Percentiles rank a stretch among this genome's conserved stretches.
phyloP scores from a whole-genome alignment of 2,329 filamentous ascomycete species.

The Coniochaeta prunicola region DNA sequence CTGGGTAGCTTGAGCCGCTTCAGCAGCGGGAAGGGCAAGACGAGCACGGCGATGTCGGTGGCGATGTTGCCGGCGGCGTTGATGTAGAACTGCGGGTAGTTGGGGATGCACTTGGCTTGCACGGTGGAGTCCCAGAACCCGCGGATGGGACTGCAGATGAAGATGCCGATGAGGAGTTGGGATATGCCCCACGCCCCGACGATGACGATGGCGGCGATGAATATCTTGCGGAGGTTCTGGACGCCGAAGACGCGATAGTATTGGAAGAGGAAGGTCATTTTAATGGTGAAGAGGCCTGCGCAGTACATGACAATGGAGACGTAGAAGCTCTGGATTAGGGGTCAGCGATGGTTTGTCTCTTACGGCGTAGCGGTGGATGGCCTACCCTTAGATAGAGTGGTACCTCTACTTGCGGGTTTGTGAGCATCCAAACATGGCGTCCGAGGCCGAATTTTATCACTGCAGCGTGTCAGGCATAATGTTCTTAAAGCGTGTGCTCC shows the following conservation, averaged over 20 bases:
- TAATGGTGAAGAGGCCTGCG: slow-evolving; percentile 21
- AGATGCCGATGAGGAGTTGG: slow-evolving; percentile 24
- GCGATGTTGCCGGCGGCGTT: slow-evolving; percentile 28
- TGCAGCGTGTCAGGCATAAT: not conserved
- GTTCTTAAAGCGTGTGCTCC: too few species aligned
- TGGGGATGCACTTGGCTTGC: slow-evolving; percentile 20
- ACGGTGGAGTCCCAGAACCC: slow-evolving; percentile 22
- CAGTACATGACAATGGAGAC: slow-evolving; percentile 29
- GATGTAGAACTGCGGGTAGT: slow-evolving; percentile 24
- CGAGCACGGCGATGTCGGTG: slow-evolving; percentile 26
- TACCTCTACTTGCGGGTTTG: not conserved
- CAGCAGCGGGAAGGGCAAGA: slow-evolving; percentile 26
- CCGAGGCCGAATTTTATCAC: not conserved
- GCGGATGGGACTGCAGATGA: slow-evolving; percentile 24
- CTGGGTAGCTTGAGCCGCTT: slow-evolving; percentile 21
- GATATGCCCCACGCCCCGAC: slow-evolving; percentile 26
- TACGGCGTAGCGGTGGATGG: not conserved
- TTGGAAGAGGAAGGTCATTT: slow-evolving; percentile 27
- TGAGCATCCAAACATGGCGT: not conserved
- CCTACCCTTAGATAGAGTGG: not conserved
- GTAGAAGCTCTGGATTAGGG: slow-evolving; percentile 16
- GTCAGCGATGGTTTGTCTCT: not conserved
- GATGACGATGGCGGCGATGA: slow-evolving; percentile 21
- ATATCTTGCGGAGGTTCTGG: slow-evolving; percentile 21
- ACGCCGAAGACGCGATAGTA: slow-evolving; percentile 27